Evolutionary conservation across 257 asterid genomes (phyloP), one percentile per base, ranked within the genome.

Genomic region (Agastache rugosa): DNA sequence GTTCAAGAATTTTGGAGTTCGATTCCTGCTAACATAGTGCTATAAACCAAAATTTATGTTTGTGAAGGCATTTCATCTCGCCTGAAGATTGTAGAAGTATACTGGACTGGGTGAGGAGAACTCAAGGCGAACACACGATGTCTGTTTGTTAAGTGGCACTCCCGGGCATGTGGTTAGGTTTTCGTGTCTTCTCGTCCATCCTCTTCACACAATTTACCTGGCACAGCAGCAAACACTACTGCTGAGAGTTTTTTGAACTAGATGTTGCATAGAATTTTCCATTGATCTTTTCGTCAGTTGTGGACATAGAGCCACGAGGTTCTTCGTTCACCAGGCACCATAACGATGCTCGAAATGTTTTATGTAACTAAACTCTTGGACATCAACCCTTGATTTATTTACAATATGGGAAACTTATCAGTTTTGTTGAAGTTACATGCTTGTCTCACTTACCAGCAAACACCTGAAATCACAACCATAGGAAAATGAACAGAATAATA

Each of bases 101-200:
- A 77, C 77, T 94, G 53, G 91, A 94, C 42, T 89, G 98, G 98
- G 89, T 94, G 85, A 81, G 75, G 78, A 79, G 47, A 78, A 78
- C 77, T n/a, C 86, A 84, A 74, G 78, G 78, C 60, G 75, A 84
- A 71, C 58, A 82, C 39, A 27, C 84, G 25, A 15, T 67, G 67
- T 35, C 83, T 11, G 15, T 69, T 55, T 48, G 73, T 73, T 81
- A 70, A 71, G 56, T 23, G 8, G 41, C 67, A 29, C 73, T 47
- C 12, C 22, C 4, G 31, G 0, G 5, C 56, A 19, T 9, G 20
- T 37, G 56, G 48, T 20, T 14, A 11, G 50, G 8, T 16, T 51
- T 53, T 53, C 11, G 0, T 48, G 17, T 22, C 17, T 17, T 42
- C 22, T 7, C 47, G 3, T 45, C 53, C n/a, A 6, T 55, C 37